Percentiles rank a stretch among this genome's conserved stretches.
Conservation (phyloP, 1,284 basidiomycete genomes). For the Wolfiporia cocos region DNA sequence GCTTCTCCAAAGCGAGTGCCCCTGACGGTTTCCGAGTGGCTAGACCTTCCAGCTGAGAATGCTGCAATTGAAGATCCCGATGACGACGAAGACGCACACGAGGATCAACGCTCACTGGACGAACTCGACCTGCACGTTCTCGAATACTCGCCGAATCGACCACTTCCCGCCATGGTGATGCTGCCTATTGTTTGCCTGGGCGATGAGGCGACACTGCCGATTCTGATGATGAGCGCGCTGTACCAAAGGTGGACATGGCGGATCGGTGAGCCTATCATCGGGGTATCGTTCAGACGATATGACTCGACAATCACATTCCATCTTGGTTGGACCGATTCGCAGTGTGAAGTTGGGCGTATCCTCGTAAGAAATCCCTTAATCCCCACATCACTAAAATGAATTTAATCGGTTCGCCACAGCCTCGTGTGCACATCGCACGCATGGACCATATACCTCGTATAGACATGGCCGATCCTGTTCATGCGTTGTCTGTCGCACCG, state of each 20-base stretch:
- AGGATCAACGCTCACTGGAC: background rate
- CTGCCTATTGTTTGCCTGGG: background rate
- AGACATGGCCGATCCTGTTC: background rate
- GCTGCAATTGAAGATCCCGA: background rate
- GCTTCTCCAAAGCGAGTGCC: too few species aligned
- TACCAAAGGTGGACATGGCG: constrained; percentile 1
- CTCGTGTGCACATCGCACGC: background rate
- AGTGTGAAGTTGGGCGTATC: background rate
- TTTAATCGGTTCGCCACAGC: background rate
- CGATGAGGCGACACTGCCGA: background rate
- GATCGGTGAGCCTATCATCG: background rate
- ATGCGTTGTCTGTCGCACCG: background rate
- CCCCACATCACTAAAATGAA: background rate
- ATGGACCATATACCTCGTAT: background rate
- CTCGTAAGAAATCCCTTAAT: too few species aligned
- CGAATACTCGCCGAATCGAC: background rate
- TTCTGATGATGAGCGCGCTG: background rate
- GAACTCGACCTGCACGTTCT: background rate
- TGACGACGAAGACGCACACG: background rate
- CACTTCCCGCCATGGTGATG: background rate
- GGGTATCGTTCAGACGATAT: background rate
- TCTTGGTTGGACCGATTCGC: background rate
- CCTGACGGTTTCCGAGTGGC: too few species aligned
- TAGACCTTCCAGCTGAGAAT: background rate
- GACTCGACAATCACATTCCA: background rate